Base-by-base conservation (phyloP, 495 filamentous ascomycete species). In the Talaromyces liani region DNA sequence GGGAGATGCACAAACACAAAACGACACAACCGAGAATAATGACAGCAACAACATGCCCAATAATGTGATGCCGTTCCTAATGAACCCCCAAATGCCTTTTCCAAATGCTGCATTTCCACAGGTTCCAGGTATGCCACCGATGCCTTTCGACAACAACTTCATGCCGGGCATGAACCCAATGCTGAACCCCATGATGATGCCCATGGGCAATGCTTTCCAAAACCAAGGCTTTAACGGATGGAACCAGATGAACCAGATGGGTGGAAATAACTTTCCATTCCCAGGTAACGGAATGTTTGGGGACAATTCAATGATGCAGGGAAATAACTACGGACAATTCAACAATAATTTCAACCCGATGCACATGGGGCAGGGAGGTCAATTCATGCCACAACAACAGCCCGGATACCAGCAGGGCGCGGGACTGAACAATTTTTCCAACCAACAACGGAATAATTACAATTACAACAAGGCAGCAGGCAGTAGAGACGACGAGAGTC, bases 401-500 rank as follows among this genome's bases (percentile, higher is more conserved):
- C 20, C 68, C 9, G 67, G 70, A 6, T 74, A 74, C 64, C 62
- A 66, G 47, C 76, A 73, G 64, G 74, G 72, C 36, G 55, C 66
- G 9, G 74, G 68, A 9, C 73, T 75, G 66, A 75, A 77, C 31
- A 73, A 75, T 57, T 91, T 91, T 67, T 81, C 85, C 24, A 88
- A 90, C 68, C 86, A 94, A 73, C 89, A 94, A 75, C 83, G 87
- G 60, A 87, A 84, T 8, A 74, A 82, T 27, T 89, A 88, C 66
- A 56, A 56, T 24, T 56, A 29, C 53, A 79, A 78, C 39, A 82
- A 59, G 9, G 27, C 82, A 20, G 84, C 85, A 5, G 79, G 80
- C 64, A 77, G 80, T n/a, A 83, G 86, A 60, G 90, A 91, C 63
- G 91, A 96, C 65, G 93, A 96, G 64, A 90, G 91, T 58, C 89